Percentiles rank a stretch among this genome's conserved stretches.
Evolutionary conservation across 192 early-diverging fungal species (phyloP).

Genomic region (Spizellomyces punctatus): DNA sequence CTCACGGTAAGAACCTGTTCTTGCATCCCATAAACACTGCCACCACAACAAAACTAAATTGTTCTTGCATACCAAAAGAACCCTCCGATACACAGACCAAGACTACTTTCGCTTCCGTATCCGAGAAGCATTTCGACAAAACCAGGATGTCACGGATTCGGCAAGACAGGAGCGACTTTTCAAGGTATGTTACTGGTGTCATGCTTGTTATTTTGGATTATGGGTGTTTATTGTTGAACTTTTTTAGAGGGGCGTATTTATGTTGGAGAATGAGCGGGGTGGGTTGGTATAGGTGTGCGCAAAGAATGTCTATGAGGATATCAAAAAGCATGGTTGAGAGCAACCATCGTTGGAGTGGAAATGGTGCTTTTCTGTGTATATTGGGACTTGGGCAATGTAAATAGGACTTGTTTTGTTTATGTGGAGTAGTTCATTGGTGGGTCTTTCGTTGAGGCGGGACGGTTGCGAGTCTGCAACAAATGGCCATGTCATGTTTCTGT

Average conservation of each 20-base stretch:
- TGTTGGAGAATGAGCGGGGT: conserved; percentile 27
- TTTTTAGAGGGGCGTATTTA: conserved; percentile 26
- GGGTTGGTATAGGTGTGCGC: conserved; percentile 13
- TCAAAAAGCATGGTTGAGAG: no score
- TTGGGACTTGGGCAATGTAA: no score
- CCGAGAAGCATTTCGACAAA: conserved; percentile 18
- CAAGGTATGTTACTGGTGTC: conserved; percentile 10
- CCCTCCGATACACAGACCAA: conserved; percentile 26
- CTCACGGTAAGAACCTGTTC: conserved; percentile 8
- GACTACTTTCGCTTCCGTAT: conserved; percentile 25
- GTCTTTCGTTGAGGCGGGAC: no score
- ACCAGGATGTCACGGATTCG: conserved; percentile 30
- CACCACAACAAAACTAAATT: neutral
- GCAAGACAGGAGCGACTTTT: conserved; percentile 21
- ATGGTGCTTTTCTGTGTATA: no score
- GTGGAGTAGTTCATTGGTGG: no score
- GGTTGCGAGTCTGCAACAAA: no score
- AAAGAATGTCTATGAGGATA: neutral
- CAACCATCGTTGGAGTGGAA: no score
- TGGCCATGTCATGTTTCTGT: no score
- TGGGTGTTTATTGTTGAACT: neutral
- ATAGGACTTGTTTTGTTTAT: no score
- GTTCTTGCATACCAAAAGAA: conserved; percentile 4
- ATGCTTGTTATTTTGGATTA: neutral
- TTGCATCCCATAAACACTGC: neutral